Conservation (phyloP, 257 asterid genomes). For the Henckelia pumila region DNA sequence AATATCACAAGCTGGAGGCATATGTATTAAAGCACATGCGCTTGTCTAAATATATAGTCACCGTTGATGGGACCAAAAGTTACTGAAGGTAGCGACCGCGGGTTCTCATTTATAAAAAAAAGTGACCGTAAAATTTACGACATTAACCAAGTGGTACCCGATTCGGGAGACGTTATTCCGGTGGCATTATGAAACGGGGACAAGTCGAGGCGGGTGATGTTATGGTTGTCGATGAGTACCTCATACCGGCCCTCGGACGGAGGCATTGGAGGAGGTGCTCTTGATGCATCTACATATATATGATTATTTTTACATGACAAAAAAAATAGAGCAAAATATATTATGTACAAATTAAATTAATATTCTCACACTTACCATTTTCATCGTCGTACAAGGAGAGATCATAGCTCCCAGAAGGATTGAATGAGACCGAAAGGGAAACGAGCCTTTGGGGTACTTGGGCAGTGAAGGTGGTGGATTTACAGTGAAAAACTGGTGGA, state of each 20-base stretch:
- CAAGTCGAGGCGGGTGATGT: constrained; percentile 50
- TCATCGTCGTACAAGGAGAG: constrained; percentile 64
- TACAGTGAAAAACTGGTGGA: constrained; percentile 38
- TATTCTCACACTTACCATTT: constrained; percentile 33
- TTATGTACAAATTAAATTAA: too few species aligned
- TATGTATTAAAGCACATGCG: too few species aligned
- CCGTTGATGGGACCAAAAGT: too few species aligned
- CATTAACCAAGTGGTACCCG: constrained; percentile 53
- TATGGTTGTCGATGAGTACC: constrained; percentile 62
- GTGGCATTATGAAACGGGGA: constrained; percentile 55
- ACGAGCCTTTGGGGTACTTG: constrained; percentile 34
- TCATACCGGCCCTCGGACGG: constrained; percentile 68
- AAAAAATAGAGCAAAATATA: too few species aligned
- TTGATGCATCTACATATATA: constrained; percentile 28
- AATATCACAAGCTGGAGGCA: too few species aligned
- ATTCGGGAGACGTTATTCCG: constrained; percentile 39
- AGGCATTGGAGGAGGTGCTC: constrained; percentile 69
- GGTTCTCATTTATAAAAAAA: too few species aligned
- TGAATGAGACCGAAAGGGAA: constrained; percentile 54
- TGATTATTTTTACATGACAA: too few species aligned
- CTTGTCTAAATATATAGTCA: too few species aligned
- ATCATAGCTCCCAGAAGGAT: constrained; percentile 76
- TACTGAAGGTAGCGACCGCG: too few species aligned
- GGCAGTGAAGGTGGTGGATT: constrained; percentile 22
- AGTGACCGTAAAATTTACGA: too few species aligned